Base-by-base conservation (phyloP, 257 asterid species). In the Plantago elongata region DNA sequence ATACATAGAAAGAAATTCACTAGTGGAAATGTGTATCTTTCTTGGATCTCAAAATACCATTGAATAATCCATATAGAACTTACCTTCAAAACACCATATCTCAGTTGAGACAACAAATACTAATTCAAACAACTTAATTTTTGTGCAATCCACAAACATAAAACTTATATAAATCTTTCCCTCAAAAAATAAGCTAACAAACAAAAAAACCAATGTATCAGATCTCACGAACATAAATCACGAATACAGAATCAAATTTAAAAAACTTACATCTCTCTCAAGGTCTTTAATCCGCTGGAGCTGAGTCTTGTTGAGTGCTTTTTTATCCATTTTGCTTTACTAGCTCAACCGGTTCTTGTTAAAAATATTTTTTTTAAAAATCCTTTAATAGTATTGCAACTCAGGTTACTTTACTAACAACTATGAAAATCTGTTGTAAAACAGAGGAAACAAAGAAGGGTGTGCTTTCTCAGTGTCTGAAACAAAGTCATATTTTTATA, bases 241-340 rank as follows among this genome's bases (percentile, higher is more conserved):
- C 15, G 3, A 16, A 13, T 4, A 38, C 7, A 54, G 9, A 52
- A 27, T n/a, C 47, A 29, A 22, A 63, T 5, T 13, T 52, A 57
- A 29, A 58, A 14, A 38, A 58, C 15, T 42, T 79, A 79, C 84
- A 61, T 69, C 47, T n/a, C 45, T 71, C 43, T 73, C 69, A 61
- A 79, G 67, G 67, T 75, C 75, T 15, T 34, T 51, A 55, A 79
- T 69, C 52, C 57, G 66, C 69, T 55, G 56, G 38, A 66, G 54
- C 73, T 66, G 58, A 72, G 72, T 13, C 49, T 46, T 44, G 54
- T 69, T 59, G 61, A 79, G 84, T 42, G 63, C 29, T 37, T 62
- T 68, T 12, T 77, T 61, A 61, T 72, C 81, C 46, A 72, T 18
- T 48, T 38, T 64, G 68, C 15, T 46, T 55, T 56, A 58, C 14